These are phyloP conservation scores for Podospora fimiseda DNA, from an alignment of 495 filamentous ascomycete species.

Conservation along the genomic window DNA sequence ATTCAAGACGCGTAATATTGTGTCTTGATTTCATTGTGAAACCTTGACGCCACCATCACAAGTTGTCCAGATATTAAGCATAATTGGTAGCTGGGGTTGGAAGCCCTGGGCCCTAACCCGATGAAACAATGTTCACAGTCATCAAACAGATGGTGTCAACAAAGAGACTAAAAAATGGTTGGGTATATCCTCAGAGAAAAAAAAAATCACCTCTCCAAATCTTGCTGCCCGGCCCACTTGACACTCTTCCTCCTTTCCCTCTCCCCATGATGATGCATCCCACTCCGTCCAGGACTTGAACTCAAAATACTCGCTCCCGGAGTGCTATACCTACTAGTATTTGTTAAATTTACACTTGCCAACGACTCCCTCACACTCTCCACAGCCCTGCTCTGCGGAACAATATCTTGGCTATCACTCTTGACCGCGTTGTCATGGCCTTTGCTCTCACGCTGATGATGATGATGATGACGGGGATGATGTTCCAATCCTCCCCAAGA, in stretches of 20 bases:
- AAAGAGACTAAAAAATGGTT: no score
- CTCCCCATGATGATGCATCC: constrained; percentile 16
- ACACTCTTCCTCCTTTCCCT: constrained; percentile 51
- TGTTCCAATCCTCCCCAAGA: constrained; percentile 9
- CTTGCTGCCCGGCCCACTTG: constrained; percentile 39
- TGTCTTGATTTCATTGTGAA: no score
- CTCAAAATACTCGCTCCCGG: constrained; percentile 31
- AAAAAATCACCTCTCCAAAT: background rate
- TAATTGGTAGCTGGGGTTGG: no score
- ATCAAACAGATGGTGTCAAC: no score
- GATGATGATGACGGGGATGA: background rate
- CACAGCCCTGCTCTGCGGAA: constrained; percentile 48
- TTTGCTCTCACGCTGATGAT: constrained; percentile 1
- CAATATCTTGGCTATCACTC: constrained; percentile 35
- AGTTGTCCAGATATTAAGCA: no score
- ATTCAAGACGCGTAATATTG: no score
- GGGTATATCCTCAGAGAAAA: no score
- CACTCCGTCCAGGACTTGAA: constrained; percentile 35
- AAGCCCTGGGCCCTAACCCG: no score
- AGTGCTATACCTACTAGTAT: constrained; percentile 1
- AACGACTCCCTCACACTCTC: constrained; percentile 45
- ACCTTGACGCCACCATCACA: no score
- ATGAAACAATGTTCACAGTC: no score
- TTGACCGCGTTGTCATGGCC: constrained; percentile 2
- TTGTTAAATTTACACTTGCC: constrained; percentile 2